Evolutionary conservation across 305 asterid species (phyloP).

Genomic region (Solanum hybrid): DNA sequence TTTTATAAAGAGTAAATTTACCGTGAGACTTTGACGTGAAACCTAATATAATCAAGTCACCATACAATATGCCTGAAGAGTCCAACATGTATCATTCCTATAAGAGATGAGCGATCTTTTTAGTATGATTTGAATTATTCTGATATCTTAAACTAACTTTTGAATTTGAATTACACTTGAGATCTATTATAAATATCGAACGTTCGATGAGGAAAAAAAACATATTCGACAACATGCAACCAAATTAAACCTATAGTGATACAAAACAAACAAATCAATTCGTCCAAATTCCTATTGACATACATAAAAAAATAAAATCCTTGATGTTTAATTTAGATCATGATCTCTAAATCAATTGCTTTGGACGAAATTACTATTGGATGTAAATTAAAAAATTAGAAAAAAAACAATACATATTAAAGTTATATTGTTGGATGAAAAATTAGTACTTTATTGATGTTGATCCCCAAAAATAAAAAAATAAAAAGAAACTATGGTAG

Average conservation of each 20-base stretch:
- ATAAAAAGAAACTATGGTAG: neutral
- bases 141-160: too few relatives aligned
- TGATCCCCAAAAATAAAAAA: neutral
- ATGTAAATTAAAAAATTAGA: too few relatives aligned
- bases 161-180: neutral
- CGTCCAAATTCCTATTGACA: neutral
- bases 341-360: neutral
- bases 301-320: neutral
- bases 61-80: neutral
- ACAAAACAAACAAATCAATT: neutral
- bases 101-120: neutral
- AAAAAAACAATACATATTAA: too few relatives aligned
- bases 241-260: neutral
- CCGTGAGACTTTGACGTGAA: neutral
- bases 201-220: neutral
- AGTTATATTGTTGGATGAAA: neutral
- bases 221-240: too few relatives aligned
- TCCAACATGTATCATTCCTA: neutral
- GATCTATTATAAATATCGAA: too few relatives aligned
- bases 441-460: neutral
- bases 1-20: too few relatives aligned
- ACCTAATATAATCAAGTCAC: too few relatives aligned
- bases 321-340: neutral
- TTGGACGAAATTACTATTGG: neutral
- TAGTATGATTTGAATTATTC: too few relatives aligned